A percentile compares a stretch with the other conserved stretches of the same genome.
phyloP scores from a whole-genome alignment of 139 green algal species.

The Chlamydomonas sp. region DNA sequence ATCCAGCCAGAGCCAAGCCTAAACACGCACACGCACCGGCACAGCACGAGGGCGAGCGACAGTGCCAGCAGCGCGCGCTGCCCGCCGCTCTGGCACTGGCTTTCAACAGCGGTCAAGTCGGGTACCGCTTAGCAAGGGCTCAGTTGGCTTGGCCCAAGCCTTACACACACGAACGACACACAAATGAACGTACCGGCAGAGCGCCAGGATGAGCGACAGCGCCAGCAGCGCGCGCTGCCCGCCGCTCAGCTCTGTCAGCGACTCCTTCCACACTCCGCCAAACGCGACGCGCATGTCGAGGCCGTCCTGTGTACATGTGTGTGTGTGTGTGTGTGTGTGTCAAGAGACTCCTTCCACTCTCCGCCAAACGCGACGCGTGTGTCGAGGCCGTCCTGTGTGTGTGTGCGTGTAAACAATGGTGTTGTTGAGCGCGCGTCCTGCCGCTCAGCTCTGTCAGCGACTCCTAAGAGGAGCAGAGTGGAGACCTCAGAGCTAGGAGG shows the following conservation, averaged over 20 bases:
- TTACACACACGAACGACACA: no score
- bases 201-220: constrained; percentile 90
- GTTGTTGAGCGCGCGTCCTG: constrained; percentile 86
- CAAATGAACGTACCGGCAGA: no score
- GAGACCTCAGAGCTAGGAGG: no score
- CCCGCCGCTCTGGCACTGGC: no score
- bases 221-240: constrained; percentile 93
- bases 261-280: constrained; percentile 95
- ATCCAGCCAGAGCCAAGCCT: no score
- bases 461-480: no score
- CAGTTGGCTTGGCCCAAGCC: no score
- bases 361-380: constrained; percentile 91
- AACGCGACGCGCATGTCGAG: constrained; percentile 94
- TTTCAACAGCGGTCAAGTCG: no score
- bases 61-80: constrained; percentile 94
- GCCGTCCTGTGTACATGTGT: constrained; percentile 39
- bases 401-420: no score
- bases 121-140: no score
- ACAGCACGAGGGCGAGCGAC: constrained; percentile 90
- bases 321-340: no score
- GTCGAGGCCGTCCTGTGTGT: constrained; percentile 63
- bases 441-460: constrained; percentile 90
- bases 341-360: constrained; percentile 97
- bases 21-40: no score
- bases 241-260: constrained; percentile 88